These are phyloP conservation scores for Aspergillus hortae DNA, from an alignment of 2,329 filamentous ascomycete species.

Conservation along the genomic window DNA sequence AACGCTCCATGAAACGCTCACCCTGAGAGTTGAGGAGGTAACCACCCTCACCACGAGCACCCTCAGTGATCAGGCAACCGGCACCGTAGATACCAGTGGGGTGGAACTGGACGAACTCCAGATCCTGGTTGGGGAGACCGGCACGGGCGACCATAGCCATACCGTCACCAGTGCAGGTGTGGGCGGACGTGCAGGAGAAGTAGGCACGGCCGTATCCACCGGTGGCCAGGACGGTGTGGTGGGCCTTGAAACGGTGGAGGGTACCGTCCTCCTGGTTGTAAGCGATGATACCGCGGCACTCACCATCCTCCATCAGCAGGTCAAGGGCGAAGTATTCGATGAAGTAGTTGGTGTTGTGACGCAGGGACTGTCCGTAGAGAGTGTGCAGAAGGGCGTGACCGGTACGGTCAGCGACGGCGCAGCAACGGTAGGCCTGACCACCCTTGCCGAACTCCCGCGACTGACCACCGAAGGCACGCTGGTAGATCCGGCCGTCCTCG, in stretches of 20 bases:
- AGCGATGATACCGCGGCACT: conserved; percentile 92
- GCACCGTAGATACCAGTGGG: conserved; percentile 98
- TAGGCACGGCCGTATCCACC: conserved; percentile 97
- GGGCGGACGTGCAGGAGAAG: conserved; percentile 96
- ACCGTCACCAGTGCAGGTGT: conserved; percentile 97
- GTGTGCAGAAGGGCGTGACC: conserved; percentile 97
- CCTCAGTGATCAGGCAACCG: conserved; percentile 96
- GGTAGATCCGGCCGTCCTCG: conserved; percentile 95
- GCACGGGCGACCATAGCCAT: conserved; percentile 99
- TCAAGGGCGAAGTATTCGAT: conserved; percentile 98
- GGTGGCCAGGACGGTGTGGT: conserved; percentile 95
- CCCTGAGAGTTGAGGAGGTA: conserved; percentile 97
- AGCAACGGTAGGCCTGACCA: conserved; percentile 96
- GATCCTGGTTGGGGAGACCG: conserved; percentile 96
- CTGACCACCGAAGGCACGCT: conserved; percentile 97
- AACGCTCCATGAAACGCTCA: conserved; percentile 99
- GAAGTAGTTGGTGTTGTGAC: conserved; percentile 99
- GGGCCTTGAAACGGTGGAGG: conserved; percentile 91
- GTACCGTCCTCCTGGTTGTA: conserved; percentile 99
- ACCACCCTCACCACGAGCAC: conserved; percentile 95
- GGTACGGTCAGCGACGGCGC: conserved; percentile 92
- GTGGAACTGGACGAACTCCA: conserved; percentile 99
- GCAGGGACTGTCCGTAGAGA: conserved; percentile 92
- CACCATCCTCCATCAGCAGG: conserved; percentile 94
- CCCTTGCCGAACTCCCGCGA: conserved; percentile 94